Conservation (phyloP, 495 filamentous ascomycete species). For the Niebla homalea region DNA sequence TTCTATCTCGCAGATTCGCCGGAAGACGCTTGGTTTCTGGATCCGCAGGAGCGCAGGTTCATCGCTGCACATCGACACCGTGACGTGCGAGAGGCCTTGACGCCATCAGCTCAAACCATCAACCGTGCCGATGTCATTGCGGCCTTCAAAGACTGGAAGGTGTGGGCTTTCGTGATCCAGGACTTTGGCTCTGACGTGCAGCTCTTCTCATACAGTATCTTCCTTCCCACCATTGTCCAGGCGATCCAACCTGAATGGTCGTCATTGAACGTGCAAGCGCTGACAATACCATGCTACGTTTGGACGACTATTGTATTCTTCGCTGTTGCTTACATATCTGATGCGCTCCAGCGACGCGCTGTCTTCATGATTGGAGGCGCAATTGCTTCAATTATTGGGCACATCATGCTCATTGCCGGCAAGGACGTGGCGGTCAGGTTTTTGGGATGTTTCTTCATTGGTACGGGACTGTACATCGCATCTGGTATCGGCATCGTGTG, state of each 20-base stretch:
- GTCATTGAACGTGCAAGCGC: slow-evolving; percentile 32
- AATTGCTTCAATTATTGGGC: slow-evolving; percentile 36
- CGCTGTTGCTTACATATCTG: slow-evolving; percentile 27
- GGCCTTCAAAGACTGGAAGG: slow-evolving; percentile 47
- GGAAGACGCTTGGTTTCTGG: slow-evolving; percentile 27
- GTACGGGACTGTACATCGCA: slow-evolving; percentile 35
- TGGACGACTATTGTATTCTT: slow-evolving; percentile 32
- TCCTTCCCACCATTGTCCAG: slow-evolving; percentile 42
- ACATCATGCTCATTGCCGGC: slow-evolving; percentile 35
- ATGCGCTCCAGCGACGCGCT: slow-evolving; percentile 28
- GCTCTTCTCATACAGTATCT: slow-evolving; percentile 46
- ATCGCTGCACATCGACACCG: slow-evolving; percentile 33
- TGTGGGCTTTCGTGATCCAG: slow-evolving; percentile 33
- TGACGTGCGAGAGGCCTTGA: slow-evolving; percentile 38
- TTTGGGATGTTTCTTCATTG: slow-evolving; percentile 42
- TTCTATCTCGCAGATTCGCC: slow-evolving; percentile 47
- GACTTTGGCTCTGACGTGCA: slow-evolving; percentile 34
- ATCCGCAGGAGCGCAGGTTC: slow-evolving; percentile 24
- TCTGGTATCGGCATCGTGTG: slow-evolving; percentile 41
- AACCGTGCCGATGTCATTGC: slow-evolving; percentile 33
- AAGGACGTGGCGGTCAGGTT: slow-evolving; percentile 33
- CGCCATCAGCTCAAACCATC: slow-evolving; percentile 26
- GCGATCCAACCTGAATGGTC: slow-evolving; percentile 33
- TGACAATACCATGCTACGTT: slow-evolving; percentile 34
- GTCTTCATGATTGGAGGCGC: slow-evolving; percentile 31